Percentiles rank a stretch among this genome's conserved stretches.
Evolutionary conservation across 495 filamentous ascomycete genomes (phyloP).

Genomic region (Tuber microsphaerosporum): DNA sequence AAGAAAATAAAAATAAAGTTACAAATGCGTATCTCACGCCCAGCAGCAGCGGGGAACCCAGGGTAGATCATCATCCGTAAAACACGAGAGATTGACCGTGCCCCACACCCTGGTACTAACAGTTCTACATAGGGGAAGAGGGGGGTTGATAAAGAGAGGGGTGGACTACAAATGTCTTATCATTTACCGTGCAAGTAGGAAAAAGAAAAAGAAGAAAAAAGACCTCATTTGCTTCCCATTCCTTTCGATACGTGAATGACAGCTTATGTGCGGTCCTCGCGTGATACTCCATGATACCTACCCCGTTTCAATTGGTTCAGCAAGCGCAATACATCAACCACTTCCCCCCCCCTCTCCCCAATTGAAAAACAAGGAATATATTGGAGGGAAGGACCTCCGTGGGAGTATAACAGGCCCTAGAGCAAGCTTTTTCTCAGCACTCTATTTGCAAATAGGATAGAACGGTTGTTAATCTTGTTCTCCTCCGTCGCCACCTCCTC

Average conservation of each 20-base stretch:
- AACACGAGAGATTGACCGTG: conserved; percentile 38
- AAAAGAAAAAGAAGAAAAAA: neutral
- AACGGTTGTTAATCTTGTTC: neutral
- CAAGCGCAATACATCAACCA: neutral
- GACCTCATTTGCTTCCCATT: neutral
- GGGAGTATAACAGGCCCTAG: neutral
- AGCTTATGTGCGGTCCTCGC: neutral
- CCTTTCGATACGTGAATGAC: neutral
- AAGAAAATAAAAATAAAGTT: conserved; percentile 8
- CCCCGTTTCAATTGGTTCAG: neutral
- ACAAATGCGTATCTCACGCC: conserved; percentile 29
- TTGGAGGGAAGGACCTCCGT: neutral
- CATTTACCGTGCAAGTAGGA: neutral
- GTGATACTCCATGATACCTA: neutral
- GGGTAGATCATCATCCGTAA: conserved; percentile 35
- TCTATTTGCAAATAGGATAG: neutral
- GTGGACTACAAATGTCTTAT: neutral
- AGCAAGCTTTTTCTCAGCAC: neutral
- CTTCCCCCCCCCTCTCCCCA: neutral
- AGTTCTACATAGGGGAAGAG: conserved; percentile 1
- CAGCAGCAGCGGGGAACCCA: conserved; percentile 23
- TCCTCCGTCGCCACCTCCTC: neutral
- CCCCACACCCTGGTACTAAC: conserved; percentile 34
- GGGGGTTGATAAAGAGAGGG: neutral
- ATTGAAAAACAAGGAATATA: neutral